These are phyloP conservation scores for Xylariaceae sp. DNA, from an alignment of 2,329 filamentous ascomycete genomes.

Conservation along the genomic window DNA sequence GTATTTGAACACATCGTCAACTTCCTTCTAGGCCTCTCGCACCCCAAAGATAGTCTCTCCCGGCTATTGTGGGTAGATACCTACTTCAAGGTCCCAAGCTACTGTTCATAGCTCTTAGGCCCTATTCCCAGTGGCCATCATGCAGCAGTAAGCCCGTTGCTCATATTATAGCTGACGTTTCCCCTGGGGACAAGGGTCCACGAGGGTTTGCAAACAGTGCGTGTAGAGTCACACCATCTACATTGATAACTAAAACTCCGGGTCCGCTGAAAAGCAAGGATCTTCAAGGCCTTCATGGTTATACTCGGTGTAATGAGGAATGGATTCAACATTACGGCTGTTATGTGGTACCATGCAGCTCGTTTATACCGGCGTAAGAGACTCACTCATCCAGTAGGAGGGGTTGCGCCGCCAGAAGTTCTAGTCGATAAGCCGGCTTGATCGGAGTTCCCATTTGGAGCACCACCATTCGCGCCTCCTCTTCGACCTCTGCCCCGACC, in stretches of 20 bases:
- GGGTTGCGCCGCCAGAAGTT: neutral
- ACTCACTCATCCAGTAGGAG: slow-evolving; percentile 17
- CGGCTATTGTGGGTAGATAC: neutral
- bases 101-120: neutral
- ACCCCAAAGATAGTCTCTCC: neutral
- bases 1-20: neutral
- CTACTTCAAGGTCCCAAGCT: neutral
- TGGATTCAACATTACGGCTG: neutral
- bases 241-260: too few species aligned
- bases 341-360: neutral
- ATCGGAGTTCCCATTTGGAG: slow-evolving; percentile 8
- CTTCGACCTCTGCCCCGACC: slow-evolving; percentile 29
- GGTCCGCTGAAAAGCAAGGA: neutral
- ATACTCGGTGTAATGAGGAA: too few species aligned
- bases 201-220: neutral
- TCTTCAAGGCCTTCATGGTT: neutral
- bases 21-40: neutral
- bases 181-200: neutral
- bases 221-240: neutral
- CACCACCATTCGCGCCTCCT: slow-evolving; percentile 20
- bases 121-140: neutral
- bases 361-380: neutral
- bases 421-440: slow-evolving; percentile 11
- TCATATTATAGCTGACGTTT: neutral
- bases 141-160: neutral